phyloP scores from a whole-genome alignment of 2,329 filamentous ascomycete genomes.

The Pseudogymnoascus sp. region DNA sequence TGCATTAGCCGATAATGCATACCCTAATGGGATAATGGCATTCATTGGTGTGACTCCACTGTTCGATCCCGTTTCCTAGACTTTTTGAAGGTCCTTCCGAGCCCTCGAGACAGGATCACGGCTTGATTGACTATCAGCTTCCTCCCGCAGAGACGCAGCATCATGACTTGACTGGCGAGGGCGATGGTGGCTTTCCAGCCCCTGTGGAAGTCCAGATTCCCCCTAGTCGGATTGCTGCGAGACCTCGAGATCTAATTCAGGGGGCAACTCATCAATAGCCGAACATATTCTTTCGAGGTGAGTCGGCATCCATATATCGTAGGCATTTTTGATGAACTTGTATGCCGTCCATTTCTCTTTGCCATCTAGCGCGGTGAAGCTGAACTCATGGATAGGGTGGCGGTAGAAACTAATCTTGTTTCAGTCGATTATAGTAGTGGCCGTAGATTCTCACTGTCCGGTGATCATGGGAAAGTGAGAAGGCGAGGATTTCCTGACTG shows the following conservation, averaged over 20 bases:
- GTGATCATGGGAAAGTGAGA: conserved; percentile 28
- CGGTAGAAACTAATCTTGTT: conserved; percentile 23
- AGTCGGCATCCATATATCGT: conserved; percentile 25
- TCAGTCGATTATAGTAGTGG: conserved; percentile 25
- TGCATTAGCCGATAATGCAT: too few relatives aligned
- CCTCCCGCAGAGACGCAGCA: conserved; percentile 13
- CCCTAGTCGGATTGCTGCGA: conserved; percentile 14
- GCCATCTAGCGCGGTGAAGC: conserved; percentile 21
- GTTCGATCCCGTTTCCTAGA: conserved; percentile 20
- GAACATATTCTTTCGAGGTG: conserved; percentile 27
- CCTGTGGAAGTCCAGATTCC: conserved; percentile 17
- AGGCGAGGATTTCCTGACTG: conserved; percentile 36
- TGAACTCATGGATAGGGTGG: conserved; percentile 24
- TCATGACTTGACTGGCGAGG: conserved; percentile 13
- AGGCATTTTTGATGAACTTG: conserved; percentile 25
- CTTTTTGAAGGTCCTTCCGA: conserved; percentile 11
- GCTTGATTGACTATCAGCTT: conserved; percentile 18
- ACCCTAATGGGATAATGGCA: too few relatives aligned
- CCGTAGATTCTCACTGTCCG: conserved; percentile 26
- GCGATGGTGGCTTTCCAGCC: conserved; percentile 16
- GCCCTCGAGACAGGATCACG: conserved; percentile 16
- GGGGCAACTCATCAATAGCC: conserved; percentile 24
- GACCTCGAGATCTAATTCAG: conserved; percentile 19
- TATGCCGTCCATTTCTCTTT: conserved; percentile 25
- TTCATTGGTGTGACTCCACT: conserved; percentile 27